These are phyloP conservation scores for Colletotrichum acutatum DNA, from an alignment of 2,329 filamentous ascomycete species.

Conservation along the genomic window DNA sequence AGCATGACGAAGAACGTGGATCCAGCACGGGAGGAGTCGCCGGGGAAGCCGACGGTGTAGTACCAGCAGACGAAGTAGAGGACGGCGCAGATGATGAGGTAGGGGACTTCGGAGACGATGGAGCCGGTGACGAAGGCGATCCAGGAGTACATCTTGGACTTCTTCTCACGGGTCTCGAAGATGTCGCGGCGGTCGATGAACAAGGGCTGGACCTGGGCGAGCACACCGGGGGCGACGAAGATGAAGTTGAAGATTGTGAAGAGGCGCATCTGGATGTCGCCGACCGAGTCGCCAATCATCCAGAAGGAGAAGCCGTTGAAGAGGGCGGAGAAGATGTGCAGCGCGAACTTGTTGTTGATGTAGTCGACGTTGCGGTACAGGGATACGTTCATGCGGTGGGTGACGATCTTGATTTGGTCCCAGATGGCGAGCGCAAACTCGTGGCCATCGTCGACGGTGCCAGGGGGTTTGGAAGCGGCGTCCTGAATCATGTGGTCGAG, in stretches of 20 bases:
- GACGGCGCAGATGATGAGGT: slow-evolving; percentile 55
- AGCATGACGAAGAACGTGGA: slow-evolving; percentile 65
- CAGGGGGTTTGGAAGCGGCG: slow-evolving; percentile 57
- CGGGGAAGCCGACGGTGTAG: slow-evolving; percentile 65
- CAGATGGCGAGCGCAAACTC: slow-evolving; percentile 79
- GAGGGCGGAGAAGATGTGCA: slow-evolving; percentile 65
- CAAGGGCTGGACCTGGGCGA: slow-evolving; percentile 68
- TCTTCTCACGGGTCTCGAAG: slow-evolving; percentile 69
- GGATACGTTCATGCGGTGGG: slow-evolving; percentile 69
- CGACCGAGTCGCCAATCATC: slow-evolving; percentile 63
- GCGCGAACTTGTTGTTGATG: slow-evolving; percentile 69
- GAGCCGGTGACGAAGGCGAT: slow-evolving; percentile 66
- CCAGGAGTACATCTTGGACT: slow-evolving; percentile 71
- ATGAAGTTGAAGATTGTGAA: slow-evolving; percentile 74
- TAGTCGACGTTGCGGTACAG: slow-evolving; percentile 77
- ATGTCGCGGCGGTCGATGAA: slow-evolving; percentile 68
- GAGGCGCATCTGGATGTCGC: slow-evolving; percentile 63
- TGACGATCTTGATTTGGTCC: slow-evolving; percentile 72
- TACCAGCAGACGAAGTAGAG: slow-evolving; percentile 68
- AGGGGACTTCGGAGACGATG: slow-evolving; percentile 59
- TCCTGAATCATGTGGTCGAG: slow-evolving; percentile 71
- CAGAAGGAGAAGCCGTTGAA: slow-evolving; percentile 73
- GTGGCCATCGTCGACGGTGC: slow-evolving; percentile 61
- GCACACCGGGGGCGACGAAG: slow-evolving; percentile 68
- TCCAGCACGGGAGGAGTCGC: slow-evolving; percentile 57